phyloP scores from a whole-genome alignment of 768 basidiomycete species.

The Pleurotus djamor region DNA sequence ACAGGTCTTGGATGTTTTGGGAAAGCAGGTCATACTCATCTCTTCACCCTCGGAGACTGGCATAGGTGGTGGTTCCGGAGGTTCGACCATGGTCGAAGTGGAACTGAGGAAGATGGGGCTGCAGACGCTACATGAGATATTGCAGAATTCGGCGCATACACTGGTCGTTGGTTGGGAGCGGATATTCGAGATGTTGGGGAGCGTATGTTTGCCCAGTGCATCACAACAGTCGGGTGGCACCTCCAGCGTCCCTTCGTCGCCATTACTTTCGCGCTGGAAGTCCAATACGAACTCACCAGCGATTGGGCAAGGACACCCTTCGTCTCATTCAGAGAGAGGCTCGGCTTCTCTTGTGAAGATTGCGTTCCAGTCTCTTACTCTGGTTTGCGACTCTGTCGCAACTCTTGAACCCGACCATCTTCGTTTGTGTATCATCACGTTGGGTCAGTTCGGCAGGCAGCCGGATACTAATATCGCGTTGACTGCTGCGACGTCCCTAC shows the following conservation, averaged over 20 bases:
- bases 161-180: conserved; percentile 91
- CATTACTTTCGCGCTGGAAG: conserved; percentile 28
- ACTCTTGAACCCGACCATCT: conserved; percentile 79
- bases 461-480: conserved; percentile 95
- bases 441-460: conserved; percentile 91
- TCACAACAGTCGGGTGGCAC: conserved; percentile 35
- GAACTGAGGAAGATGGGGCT: conserved; percentile 88
- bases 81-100: conserved; percentile 45
- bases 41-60: conserved; percentile 17
- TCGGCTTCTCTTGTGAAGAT: conserved; percentile 82
- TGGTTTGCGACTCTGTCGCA: conserved; percentile 92
- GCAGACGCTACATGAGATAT: conserved; percentile 85
- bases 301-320: conserved; percentile 53
- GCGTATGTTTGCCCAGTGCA: conserved; percentile 69
- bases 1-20: conserved; percentile 83
- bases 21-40: conserved; percentile 69
- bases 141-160: conserved; percentile 90
- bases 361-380: conserved; percentile 89
- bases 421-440: conserved; percentile 83
- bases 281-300: conserved; percentile 23
- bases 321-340: conserved; percentile 48
- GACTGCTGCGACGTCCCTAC: conserved; percentile 87
- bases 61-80: not conserved
- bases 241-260: conserved; percentile 36
- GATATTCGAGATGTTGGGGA: conserved; percentile 89